A percentile compares a stretch with the other conserved stretches of the same genome.
Evolutionary conservation across 495 filamentous ascomycete species (phyloP).

Genomic region (Chaetomium fimeti): DNA sequence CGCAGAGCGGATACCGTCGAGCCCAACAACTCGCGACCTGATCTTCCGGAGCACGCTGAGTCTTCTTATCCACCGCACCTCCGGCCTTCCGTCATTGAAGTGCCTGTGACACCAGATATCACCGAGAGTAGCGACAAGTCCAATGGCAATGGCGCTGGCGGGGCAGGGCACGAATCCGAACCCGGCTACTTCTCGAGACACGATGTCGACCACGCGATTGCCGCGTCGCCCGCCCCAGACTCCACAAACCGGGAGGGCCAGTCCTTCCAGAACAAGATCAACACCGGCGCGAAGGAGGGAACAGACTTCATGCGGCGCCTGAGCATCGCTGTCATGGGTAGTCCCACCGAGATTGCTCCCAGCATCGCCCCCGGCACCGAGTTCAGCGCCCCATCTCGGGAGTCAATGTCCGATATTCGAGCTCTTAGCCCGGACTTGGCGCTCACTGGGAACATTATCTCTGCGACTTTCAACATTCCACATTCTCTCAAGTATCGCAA

Average conservation of each 20-base stretch:
- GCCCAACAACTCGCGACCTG: conserved; percentile 12
- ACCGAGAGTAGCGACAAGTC: conserved; percentile 17
- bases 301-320: conserved; percentile 63
- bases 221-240: conserved; percentile 26
- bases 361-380: background rate
- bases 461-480: conserved; percentile 81
- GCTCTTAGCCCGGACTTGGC: conserved; percentile 63
- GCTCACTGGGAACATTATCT: conserved; percentile 81
- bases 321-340: conserved; percentile 50
- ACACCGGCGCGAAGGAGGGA: conserved; percentile 54
- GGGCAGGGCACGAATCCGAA: conserved; percentile 1
- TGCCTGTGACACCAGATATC: conserved; percentile 55
- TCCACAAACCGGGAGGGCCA: conserved; percentile 22
- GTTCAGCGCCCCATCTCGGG: conserved; percentile 26
- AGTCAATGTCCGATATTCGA: conserved; percentile 56
- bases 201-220: conserved; percentile 32
- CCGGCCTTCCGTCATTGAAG: conserved; percentile 34
- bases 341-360: conserved; percentile 15
- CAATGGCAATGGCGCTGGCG: conserved; percentile 12
- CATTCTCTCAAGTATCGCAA: conserved; percentile 66
- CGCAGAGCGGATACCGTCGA: conserved; percentile 10
- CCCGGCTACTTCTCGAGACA: conserved; percentile 45
- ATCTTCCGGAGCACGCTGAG: conserved; percentile 23
- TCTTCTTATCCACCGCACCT: conserved; percentile 39
- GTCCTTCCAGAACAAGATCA: conserved; percentile 47